Evolutionary conservation across 352 stramenopile species (phyloP).

Genomic region (Pilasporangium apinafurcum): DNA sequence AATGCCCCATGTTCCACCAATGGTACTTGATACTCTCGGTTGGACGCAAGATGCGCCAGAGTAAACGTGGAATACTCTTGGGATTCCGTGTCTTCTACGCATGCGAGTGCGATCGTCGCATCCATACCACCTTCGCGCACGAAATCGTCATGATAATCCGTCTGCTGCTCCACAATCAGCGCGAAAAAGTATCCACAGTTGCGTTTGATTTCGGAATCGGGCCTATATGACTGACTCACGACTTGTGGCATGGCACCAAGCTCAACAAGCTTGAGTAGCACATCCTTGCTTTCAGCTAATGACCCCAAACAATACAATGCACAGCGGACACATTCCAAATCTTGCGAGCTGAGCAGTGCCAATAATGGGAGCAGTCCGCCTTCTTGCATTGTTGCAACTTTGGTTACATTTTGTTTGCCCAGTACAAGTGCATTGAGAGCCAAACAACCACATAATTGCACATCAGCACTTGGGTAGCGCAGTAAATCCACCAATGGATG

Average conservation of each 20-base stretch:
- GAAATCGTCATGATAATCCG: constrained; percentile 91
- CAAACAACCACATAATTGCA: constrained; percentile 90
- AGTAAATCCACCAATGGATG: constrained; percentile 90
- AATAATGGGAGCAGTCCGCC: constrained; percentile 87
- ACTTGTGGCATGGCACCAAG: constrained; percentile 81
- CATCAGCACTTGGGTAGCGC: constrained; percentile 90
- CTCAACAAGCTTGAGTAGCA: constrained; percentile 89
- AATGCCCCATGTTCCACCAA: constrained; percentile 90
- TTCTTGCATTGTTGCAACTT: constrained; percentile 87
- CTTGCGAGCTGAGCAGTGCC: constrained; percentile 74
- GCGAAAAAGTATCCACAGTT: constrained; percentile 93
- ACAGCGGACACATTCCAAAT: constrained; percentile 87
- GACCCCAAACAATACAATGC: constrained; percentile 92
- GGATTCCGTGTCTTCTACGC: constrained; percentile 93
- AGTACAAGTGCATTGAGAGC: constrained; percentile 90
- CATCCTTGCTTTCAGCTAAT: constrained; percentile 89
- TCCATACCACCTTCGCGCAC: constrained; percentile 83
- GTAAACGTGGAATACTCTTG: constrained; percentile 95
- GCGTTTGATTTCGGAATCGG: constrained; percentile 91
- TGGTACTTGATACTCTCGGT: constrained; percentile 91
- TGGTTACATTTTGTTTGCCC: constrained; percentile 81
- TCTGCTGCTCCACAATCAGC: constrained; percentile 84
- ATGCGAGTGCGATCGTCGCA: constrained; percentile 86
- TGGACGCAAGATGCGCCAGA: constrained; percentile 93
- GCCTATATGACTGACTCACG: constrained; percentile 62